Base-by-base conservation (phyloP, 495 filamentous ascomycete species). In the Astrothelium subdiscretum region DNA sequence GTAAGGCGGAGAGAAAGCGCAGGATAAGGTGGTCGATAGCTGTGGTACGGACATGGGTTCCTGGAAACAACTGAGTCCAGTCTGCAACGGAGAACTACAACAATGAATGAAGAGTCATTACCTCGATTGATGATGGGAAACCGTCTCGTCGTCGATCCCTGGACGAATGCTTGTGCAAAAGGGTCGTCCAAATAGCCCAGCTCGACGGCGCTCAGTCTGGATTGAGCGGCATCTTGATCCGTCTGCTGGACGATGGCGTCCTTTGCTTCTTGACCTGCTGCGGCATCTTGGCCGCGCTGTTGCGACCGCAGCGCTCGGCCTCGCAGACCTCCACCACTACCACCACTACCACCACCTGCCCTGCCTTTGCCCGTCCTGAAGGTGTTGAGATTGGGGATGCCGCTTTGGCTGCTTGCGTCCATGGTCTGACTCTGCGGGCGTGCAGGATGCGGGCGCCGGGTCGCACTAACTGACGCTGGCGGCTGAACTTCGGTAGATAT, bases 61-160 rank as follows among this genome's bases (percentile, higher is more conserved):
- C 91, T 92, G 44, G n/a, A 6, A 4, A 20, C 10, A 32, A 13
- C 24, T 54, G 8, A 54, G 29, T 20, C 11, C 8, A 12, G 10
- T 26, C 5, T 26, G 24, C 48, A 10, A 27, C 26, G 2, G 24
- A 11, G 8, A 29, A 27, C n/a, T 54, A 5, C 5, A 8, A 29
- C n/a, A 54, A 5, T 3, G 1, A 27, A 5, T 40, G 43, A 44
- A 2, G 51, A 57, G 8, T 57, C 54, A 29, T 58, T 72, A 91
- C 91, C 92, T 83, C 94, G 75, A 72, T 97, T 97, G 63, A 97
- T 96, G 44, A 97, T 91, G 44, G 94, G 94, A 31, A 91, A 75
- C 52, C 91, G 80, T 54, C 86, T 76, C n/a, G 38, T 10, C 3
- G 22, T 11, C 4, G 76, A 76, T 35, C 74, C 71, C 22, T 71